Evolutionary conservation across 805 yeast genomes (phyloP).

Genomic region (Komagataella populi): DNA sequence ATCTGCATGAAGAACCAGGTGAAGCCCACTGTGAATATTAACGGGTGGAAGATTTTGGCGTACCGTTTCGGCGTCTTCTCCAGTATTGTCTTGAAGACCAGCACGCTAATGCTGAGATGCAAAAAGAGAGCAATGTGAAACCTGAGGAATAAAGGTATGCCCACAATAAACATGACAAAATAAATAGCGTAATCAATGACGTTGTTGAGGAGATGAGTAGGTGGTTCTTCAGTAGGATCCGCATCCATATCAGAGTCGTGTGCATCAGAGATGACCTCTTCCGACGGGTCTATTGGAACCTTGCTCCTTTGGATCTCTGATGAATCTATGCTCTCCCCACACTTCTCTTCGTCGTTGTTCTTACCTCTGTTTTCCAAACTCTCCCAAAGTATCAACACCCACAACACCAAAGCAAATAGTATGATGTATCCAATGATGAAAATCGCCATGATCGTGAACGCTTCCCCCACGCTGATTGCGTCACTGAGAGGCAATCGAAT

Average conservation of each 20-base stretch:
- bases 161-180: constrained; percentile 30
- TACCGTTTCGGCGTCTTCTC: constrained; percentile 27
- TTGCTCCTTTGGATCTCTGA: not conserved
- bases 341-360: constrained; percentile 8
- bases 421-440: constrained; percentile 52
- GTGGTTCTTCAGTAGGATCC: constrained; percentile 4
- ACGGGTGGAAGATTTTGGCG: constrained; percentile 54
- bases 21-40: constrained; percentile 49
- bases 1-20: constrained; percentile 52
- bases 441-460: constrained; percentile 61
- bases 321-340: constrained; percentile 1
- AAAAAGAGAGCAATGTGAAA: constrained; percentile 45
- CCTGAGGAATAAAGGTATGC: constrained; percentile 48
- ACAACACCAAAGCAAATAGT: constrained; percentile 35
- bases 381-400: constrained; percentile 18
- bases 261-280: not conserved
- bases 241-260: constrained; percentile 2
- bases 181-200: constrained; percentile 47
- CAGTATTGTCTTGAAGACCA: constrained; percentile 37
- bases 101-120: constrained; percentile 46
- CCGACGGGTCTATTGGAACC: not conserved
- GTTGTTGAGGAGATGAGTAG: constrained; percentile 18
- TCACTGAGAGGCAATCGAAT: constrained; percentile 56
- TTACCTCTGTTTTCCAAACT: constrained; percentile 3
- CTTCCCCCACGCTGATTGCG: constrained; percentile 54